Evolutionary conservation across 768 basidiomycete genomes (phyloP), one percentile per base, ranked within the genome.

Genomic region (Suillus hirtellus): DNA sequence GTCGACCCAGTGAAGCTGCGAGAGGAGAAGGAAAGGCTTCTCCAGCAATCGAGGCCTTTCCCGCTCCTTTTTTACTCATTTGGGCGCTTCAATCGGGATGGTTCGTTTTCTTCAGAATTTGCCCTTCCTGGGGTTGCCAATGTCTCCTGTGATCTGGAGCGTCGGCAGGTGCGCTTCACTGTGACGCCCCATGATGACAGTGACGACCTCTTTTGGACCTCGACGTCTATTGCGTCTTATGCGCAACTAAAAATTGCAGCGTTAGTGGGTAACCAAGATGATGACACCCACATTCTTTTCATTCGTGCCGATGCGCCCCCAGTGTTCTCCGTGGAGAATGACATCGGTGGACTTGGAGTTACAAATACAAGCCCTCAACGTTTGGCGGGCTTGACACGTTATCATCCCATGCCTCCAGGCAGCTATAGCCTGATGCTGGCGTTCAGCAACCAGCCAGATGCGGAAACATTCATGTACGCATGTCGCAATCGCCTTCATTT

Each of bases 111-210:
- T 21, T 64, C 73, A 11, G 77, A 80, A 62, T 67, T 71, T 7
- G 59, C 65, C 19, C 67, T 64, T 21, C 50, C 63, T 46, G 78
- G 75, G 55, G 42, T 52, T 37, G 69, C 76, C 52, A 66, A 69
- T 38, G 71, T 80, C 64, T 71, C 77, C 64, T 79, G 78, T 68
- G 75, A 80, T 67, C 61, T 77, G 55, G 74, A 77, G 54, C 71
- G 64, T 14, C 72, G 64, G 44, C 63, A 64, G 17, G 64, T 80
- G 61, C 70, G 73, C 66, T 72, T 80, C 43, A 72, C 70, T 50
- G 60, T 66, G 69, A 66, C 65, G 65, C 70, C 11, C 27, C 2
- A 63, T 14, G n/a, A 38, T 11, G 44, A 21, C 4, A 27, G 2
- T 40, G 27, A 50, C 50, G 15, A 27, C 27, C 3, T 27, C 6